These are phyloP conservation scores for Cutaneotrichosporon sp. DNA, from an alignment of 1,284 basidiomycete genomes.

Conservation along the genomic window DNA sequence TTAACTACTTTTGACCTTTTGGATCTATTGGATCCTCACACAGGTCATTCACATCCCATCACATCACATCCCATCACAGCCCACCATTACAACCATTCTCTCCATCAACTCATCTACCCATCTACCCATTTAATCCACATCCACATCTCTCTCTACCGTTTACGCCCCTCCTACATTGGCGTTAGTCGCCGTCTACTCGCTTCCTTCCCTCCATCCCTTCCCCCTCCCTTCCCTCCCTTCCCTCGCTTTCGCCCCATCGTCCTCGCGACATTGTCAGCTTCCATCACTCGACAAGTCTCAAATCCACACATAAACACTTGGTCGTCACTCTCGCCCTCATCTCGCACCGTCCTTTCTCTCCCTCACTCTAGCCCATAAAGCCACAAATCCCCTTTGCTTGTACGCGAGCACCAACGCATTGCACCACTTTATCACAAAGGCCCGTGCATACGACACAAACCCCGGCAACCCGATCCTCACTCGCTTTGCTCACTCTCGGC, in stretches of 20 bases:
- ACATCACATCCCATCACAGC: not conserved
- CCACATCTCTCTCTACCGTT: not conserved
- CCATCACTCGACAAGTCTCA: not conserved
- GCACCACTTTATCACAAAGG: not conserved
- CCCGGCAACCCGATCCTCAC: not conserved
- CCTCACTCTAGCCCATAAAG: not conserved
- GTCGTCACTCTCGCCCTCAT: not conserved
- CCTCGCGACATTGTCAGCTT: no score
- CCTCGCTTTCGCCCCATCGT: not conserved
- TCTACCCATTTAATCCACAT: not conserved
- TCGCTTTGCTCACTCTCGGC: not conserved
- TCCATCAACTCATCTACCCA: not conserved
- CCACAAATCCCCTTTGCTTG: not conserved
- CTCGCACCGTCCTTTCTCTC: not conserved
- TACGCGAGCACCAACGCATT: not conserved
- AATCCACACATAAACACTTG: not conserved
- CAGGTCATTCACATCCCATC: not conserved
- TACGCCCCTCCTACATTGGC: not conserved
- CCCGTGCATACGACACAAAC: not conserved
- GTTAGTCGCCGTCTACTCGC: not conserved
- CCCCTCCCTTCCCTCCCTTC: no score
- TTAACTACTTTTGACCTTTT: no score
- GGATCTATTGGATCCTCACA: no score
- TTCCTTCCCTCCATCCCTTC: constrained; percentile 2
- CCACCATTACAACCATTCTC: not conserved